These are phyloP conservation scores for Cairneyella variabilis DNA, from an alignment of 495 filamentous ascomycete genomes.

Conservation along the genomic window DNA sequence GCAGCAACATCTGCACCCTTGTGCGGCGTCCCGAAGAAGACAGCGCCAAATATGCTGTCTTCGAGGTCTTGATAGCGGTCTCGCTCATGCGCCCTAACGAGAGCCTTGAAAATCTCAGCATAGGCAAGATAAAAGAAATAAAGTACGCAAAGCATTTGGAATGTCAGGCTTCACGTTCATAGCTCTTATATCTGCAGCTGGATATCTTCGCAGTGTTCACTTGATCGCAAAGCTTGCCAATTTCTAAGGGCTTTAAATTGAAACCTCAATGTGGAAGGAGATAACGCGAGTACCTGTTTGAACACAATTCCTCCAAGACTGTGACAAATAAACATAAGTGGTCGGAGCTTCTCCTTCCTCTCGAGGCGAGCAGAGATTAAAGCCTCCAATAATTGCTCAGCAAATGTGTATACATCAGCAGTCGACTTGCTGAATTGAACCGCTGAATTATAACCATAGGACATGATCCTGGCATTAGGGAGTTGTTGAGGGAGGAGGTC, in stretches of 20 bases:
- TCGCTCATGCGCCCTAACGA: conserved; percentile 3
- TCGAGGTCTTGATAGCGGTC: conserved; percentile 1
- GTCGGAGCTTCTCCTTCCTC: conserved; percentile 4
- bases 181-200: too few species aligned
- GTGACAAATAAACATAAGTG: conserved; percentile 35
- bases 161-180: too few species aligned
- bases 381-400: conserved; percentile 4
- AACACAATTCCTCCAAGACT: conserved; percentile 37
- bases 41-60: not conserved
- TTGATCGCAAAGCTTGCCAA: too few species aligned
- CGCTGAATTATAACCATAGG: conserved; percentile 30
- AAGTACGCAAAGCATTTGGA: too few species aligned
- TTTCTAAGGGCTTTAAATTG: too few species aligned
- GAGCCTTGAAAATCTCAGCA: not conserved
- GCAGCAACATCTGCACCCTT: conserved; percentile 18
- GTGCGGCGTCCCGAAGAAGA: conserved; percentile 29
- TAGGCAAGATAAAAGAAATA: too few species aligned
- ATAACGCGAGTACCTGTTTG: conserved; percentile 25
- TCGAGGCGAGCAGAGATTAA: not conserved
- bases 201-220: too few species aligned
- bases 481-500: conserved; percentile 19
- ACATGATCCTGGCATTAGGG: conserved; percentile 23
- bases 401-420: conserved; percentile 26
- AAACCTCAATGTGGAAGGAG: not conserved
- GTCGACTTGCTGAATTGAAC: conserved; percentile 22